Evolutionary conservation across 1,139 yeast genomes (phyloP).

Genomic region (Wickerhamomyces sp.): DNA sequence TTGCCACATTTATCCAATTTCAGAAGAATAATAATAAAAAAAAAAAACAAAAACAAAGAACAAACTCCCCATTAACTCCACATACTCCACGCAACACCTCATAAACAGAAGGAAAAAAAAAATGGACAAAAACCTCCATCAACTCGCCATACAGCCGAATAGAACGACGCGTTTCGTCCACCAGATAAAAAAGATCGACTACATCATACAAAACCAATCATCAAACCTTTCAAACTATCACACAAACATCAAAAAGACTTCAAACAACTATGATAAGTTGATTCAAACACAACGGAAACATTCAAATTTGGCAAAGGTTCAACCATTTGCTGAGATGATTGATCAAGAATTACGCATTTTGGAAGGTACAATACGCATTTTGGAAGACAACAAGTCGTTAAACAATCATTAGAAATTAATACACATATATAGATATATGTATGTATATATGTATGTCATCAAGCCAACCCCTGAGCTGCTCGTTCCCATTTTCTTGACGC

Average conservation of each 20-base stretch:
- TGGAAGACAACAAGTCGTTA: neutral
- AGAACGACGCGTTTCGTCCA: slow-evolving; percentile 1
- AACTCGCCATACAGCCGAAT: too few relatives aligned
- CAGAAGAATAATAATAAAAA: too few relatives aligned
- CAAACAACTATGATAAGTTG: slow-evolving; percentile 1
- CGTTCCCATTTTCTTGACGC: slow-evolving; percentile 59
- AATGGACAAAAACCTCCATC: too few relatives aligned
- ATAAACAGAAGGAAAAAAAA: too few relatives aligned
- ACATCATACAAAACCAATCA: slow-evolving; percentile 5
- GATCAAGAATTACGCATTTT: slow-evolving; percentile 4
- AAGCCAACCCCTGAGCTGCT: slow-evolving; percentile 28
- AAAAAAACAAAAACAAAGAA: too few relatives aligned
- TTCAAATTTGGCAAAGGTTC: slow-evolving; percentile 1
- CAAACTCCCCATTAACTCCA: too few relatives aligned
- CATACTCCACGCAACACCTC: too few relatives aligned
- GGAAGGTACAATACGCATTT: neutral
- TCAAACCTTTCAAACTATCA: neutral
- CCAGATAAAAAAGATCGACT: slow-evolving; percentile 6
- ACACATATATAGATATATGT: too few relatives aligned
- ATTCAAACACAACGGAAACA: neutral
- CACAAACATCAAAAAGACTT: neutral
- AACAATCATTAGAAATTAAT: neutral
- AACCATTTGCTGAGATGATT: slow-evolving; percentile 5
- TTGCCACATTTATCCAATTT: too few relatives aligned
- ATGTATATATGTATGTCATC: too few relatives aligned